These are phyloP conservation scores for Centaurea solstitialis DNA, from an alignment of 129 eudicot genomes.

Conservation along the genomic window DNA sequence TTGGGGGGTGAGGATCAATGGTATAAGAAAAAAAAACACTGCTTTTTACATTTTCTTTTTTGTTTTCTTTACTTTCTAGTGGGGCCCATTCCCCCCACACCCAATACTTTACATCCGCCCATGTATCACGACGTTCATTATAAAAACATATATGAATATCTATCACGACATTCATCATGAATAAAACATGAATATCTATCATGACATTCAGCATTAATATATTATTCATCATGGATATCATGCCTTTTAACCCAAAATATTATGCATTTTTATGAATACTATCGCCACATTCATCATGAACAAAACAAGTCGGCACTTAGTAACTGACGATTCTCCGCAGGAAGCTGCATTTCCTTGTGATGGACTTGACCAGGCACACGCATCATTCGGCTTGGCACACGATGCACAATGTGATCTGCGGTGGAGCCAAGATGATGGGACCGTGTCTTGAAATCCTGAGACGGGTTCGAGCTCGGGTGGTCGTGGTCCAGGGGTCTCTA, in stretches of 20 bases:
- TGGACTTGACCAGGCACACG: constrained; percentile 63
- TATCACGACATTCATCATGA: not conserved
- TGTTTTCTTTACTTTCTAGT: too few species aligned
- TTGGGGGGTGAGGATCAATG: too few species aligned
- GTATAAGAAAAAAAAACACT: too few species aligned
- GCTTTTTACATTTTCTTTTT: too few species aligned
- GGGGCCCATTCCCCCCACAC: too few species aligned
- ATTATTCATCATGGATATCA: not conserved
- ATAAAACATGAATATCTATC: not conserved
- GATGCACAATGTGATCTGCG: constrained; percentile 91
- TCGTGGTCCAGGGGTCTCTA: constrained; percentile 57
- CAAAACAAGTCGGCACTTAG: not conserved
- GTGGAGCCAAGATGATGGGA: constrained; percentile 67
- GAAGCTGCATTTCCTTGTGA: constrained; percentile 48
- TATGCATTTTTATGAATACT: too few species aligned
- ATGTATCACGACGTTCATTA: too few species aligned
- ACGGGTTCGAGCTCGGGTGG: constrained; percentile 32
- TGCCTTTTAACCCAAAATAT: too few species aligned
- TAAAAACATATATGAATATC: not conserved
- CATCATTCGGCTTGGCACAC: constrained; percentile 98
- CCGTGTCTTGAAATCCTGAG: constrained; percentile 51
- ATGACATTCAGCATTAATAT: not conserved
- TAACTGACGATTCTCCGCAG: constrained; percentile 24
- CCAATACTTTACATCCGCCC: too few species aligned
- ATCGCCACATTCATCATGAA: not conserved